Base-by-base conservation (phyloP, 768 basidiomycete species). In the Amanita phalloides region DNA sequence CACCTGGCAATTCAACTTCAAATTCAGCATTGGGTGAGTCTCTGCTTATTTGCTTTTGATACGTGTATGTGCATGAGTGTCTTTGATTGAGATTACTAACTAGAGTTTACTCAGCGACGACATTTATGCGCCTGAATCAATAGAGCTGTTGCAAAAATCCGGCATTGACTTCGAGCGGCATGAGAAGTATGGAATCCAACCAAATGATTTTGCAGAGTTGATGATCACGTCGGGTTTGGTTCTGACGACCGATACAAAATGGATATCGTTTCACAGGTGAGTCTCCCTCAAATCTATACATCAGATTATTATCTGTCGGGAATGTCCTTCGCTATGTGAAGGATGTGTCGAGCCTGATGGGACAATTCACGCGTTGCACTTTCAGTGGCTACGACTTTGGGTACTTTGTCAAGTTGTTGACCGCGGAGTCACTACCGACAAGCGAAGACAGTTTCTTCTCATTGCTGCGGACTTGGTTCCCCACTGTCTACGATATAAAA, bases 1-100 rank as follows among this genome's bases (percentile, higher is more conserved):
- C 28, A 96, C 94, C 49, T 99, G 96, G 96, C 96, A 99, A 67
- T 99, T 99, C 72, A 99, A 99, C 67, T 98, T 99, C 73, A 80
- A 78, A 62, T 99, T 98, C 68, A 89, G 80, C 66, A 70, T 93
- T 55, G 79, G 79, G 95, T 93, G 62, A 58, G 85, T 72, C 10
- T 45, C 41, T 45, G 33, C 36, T 2, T 44, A 23, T 21, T 3
- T 53, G n/a, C 36, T 9, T 26, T 21, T 48, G n/a, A 28, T 30
- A 33, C 4, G 25, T 32, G 32, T 32, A 11, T 32, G 32, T 32
- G 10, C 10, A 32, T 32, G 32, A 9, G 32, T 32, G 32, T 10
- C 32, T 21, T n/a, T 23, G 32, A 23, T 48, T 1, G 20, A n/a
- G 43, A 14, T 14, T 28, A 4, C 25, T 45, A 9, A 45, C 26